phyloP scores from a whole-genome alignment of 768 basidiomycete species.

The Stropharia rugosoannulata region DNA sequence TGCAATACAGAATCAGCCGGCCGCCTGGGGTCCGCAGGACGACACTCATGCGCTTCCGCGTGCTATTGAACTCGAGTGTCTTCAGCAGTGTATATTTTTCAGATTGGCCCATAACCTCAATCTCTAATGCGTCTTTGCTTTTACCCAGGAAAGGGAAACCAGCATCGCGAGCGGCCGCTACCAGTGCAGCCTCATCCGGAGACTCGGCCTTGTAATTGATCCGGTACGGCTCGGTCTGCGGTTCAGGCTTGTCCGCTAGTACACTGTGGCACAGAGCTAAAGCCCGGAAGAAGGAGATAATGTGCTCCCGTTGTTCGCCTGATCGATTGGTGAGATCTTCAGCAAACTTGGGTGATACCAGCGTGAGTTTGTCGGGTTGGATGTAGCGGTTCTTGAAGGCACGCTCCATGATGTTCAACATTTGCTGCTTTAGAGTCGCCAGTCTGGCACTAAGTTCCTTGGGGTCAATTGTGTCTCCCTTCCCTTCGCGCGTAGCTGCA shows the following conservation, averaged over 20 bases:
- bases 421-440: constrained; percentile 62
- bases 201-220: constrained; percentile 95
- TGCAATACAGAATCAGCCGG: constrained; percentile 81
- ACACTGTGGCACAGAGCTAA: constrained; percentile 94
- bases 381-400: constrained; percentile 88
- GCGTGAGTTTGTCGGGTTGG: constrained; percentile 78
- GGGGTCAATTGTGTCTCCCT: constrained; percentile 61
- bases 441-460: constrained; percentile 72
- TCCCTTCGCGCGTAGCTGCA: constrained; percentile 81
- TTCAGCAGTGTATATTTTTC: constrained; percentile 82
- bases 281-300: constrained; percentile 90
- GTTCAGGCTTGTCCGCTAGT: constrained; percentile 74
- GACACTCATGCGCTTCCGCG: constrained; percentile 95
- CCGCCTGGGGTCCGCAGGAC: constrained; percentile 86
- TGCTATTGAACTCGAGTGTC: constrained; percentile 90
- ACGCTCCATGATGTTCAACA: constrained; percentile 74
- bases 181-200: constrained; percentile 93
- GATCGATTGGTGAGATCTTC: constrained; percentile 67
- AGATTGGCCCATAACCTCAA: constrained; percentile 87
- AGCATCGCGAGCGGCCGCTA: constrained; percentile 87
- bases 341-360: constrained; percentile 85
- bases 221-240: constrained; percentile 53
- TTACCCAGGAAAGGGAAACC: constrained; percentile 89
- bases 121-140: constrained; percentile 73
- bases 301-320: constrained; percentile 58